These are phyloP conservation scores for Larix kaempferi DNA, from an alignment of 75 land plant species.

Conservation along the genomic window DNA sequence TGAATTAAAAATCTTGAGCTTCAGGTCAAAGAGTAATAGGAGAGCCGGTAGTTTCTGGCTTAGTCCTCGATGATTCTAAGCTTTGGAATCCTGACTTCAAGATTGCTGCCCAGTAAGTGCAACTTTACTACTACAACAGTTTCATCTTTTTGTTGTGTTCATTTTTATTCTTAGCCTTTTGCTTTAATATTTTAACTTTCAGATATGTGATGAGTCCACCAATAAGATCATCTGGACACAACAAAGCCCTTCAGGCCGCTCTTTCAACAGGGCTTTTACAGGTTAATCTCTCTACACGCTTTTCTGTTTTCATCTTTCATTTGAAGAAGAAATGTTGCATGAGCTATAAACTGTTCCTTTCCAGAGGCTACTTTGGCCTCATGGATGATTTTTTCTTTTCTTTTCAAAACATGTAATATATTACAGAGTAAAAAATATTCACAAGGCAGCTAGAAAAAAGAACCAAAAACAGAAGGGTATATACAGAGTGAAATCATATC, in stretches of 20 bases:
- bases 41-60: slow-evolving; percentile 91
- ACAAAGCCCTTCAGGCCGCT: slow-evolving; percentile 85
- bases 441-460: too few relatives aligned
- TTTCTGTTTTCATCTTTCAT: neutral
- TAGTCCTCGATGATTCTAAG: slow-evolving; percentile 79
- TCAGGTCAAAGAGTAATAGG: slow-evolving; percentile 96
- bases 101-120: slow-evolving; percentile 75
- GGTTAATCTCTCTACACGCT: slow-evolving; percentile 31
- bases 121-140: neutral
- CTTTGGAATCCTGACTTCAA: slow-evolving; percentile 90
- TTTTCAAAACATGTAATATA: too few relatives aligned
- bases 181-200: slow-evolving; percentile 18
- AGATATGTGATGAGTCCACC: slow-evolving; percentile 99
- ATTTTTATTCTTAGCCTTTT: neutral
- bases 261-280: slow-evolving; percentile 87
- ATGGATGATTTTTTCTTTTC: too few relatives aligned
- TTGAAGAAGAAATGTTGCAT: neutral
- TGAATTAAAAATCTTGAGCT: neutral
- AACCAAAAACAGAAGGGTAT: too few relatives aligned
- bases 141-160: neutral
- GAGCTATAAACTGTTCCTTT: too few relatives aligned
- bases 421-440: too few relatives aligned
- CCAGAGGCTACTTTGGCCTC: too few relatives aligned
- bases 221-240: slow-evolving; percentile 83
- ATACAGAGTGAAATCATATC: too few relatives aligned